Conservation (phyloP, 2,329 filamentous ascomycete species). For the Moelleriella libera region DNA sequence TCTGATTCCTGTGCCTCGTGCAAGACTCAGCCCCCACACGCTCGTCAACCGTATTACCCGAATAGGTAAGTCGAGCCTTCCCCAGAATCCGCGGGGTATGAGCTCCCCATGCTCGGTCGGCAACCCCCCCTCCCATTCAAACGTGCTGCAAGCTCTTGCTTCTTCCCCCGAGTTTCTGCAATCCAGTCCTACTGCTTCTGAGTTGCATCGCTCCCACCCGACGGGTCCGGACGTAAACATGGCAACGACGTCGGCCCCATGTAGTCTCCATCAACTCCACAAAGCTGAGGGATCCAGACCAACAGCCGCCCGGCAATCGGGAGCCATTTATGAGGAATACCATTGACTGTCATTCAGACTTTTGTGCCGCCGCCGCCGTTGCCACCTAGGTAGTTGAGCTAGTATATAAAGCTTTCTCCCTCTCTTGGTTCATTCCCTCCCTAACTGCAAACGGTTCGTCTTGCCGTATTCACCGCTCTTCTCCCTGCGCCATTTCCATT, state of each 20-base stretch:
- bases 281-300: not conserved
- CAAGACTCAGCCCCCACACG: not conserved
- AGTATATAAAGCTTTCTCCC: not conserved
- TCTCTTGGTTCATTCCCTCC: not conserved
- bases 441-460: not conserved
- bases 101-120: not conserved
- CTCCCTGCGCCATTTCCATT: not conserved
- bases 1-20: not conserved
- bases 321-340: not conserved
- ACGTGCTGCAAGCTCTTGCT: no score
- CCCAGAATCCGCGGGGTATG: constrained; percentile 4
- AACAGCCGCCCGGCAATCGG: not conserved
- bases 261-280: not conserved
- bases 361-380: not conserved
- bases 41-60: constrained; percentile 3
- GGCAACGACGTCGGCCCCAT: not conserved
- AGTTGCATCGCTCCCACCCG: not conserved
- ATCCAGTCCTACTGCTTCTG: not conserved
- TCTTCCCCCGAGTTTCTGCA: not conserved
- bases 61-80: constrained; percentile 5
- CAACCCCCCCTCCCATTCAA: no score
- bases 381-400: not conserved
- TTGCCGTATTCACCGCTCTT: not conserved
- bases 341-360: not conserved
- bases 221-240: not conserved